phyloP scores from a whole-genome alignment of 75 land plant genomes.

The Isoetes taiwanensis region DNA sequence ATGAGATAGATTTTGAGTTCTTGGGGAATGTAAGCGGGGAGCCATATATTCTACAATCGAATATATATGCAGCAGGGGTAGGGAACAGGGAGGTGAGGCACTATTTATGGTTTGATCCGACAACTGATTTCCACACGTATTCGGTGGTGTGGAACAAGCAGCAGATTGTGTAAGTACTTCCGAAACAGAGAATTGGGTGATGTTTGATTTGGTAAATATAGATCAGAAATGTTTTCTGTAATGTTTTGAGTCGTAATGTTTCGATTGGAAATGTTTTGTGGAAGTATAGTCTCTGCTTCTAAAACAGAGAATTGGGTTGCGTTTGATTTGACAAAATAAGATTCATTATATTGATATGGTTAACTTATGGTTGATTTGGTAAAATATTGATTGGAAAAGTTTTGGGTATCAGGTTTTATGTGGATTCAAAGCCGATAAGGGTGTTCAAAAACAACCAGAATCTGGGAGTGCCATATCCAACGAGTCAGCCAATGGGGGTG shows the following conservation, averaged over 20 bases:
- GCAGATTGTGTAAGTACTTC: conserved; percentile 8
- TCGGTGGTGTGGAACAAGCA: conserved; percentile 7
- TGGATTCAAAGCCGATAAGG: conserved; percentile 7
- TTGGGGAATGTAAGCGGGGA: conserved; percentile 3
- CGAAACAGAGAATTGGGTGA: no score
- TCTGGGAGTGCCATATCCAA: neutral
- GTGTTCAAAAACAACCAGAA: conserved; percentile 10
- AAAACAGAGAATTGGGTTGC: no score
- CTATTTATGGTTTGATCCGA: conserved; percentile 10
- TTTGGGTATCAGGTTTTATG: conserved; percentile 5
- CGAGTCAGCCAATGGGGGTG: conserved; percentile 8
- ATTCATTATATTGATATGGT: neutral
- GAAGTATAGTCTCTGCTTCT: neutral
- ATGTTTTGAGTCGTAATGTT: no score
- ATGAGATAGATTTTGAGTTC: conserved; percentile 13
- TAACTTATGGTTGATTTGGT: neutral
- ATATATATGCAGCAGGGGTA: neutral
- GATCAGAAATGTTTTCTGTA: no score
- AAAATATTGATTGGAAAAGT: no score
- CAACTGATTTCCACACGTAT: conserved; percentile 9
- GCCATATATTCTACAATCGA: conserved; percentile 8
- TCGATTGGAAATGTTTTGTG: no score
- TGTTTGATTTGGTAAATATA: no score
- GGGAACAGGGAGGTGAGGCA: conserved; percentile 8
- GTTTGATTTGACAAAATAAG: no score